Conservation (phyloP, 2,329 filamentous ascomycete species). For the Lachnellula arida region DNA sequence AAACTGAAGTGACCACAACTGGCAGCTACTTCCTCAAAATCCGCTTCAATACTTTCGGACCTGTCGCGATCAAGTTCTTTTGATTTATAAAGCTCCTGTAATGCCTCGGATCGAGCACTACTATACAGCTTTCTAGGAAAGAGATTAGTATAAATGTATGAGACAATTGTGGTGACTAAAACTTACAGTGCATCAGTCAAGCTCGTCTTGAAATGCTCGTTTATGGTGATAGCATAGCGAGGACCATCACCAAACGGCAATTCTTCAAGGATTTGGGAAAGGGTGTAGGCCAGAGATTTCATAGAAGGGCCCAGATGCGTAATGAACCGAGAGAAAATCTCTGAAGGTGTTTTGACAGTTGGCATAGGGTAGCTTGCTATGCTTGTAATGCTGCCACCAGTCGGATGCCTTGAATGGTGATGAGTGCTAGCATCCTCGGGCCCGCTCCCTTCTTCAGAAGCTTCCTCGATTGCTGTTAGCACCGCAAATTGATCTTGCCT, state of each 20-base stretch:
- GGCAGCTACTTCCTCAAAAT: conserved; percentile 96
- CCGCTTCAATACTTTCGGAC: conserved; percentile 74
- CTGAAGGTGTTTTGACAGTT: conserved; percentile 58
- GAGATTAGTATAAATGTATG: conserved; percentile 1
- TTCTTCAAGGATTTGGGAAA: conserved; percentile 84
- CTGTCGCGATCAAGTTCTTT: conserved; percentile 67
- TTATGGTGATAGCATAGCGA: conserved; percentile 65
- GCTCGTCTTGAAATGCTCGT: conserved; percentile 75
- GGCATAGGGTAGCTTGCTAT: conserved; percentile 27
- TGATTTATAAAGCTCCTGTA: conserved; percentile 74
- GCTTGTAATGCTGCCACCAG: conserved; percentile 9
- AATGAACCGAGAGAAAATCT: conserved; percentile 92
- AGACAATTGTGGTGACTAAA: background rate
- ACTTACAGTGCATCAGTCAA: conserved; percentile 66
- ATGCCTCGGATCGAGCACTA: conserved; percentile 66
- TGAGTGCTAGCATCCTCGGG: conserved; percentile 35
- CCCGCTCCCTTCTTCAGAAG: conserved; percentile 51
- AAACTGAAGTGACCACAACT: conserved; percentile 97
- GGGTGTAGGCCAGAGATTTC: conserved; percentile 89
- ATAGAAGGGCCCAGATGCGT: conserved; percentile 84
- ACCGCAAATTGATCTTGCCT: conserved; percentile 41
- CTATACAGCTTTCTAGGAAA: conserved; percentile 62
- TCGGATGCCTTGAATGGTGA: background rate
- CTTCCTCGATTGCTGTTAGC: conserved; percentile 60
- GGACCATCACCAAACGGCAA: conserved; percentile 72